Conservation (phyloP, 192 early-diverging fungal species). For the Dimargaris verticillata region DNA sequence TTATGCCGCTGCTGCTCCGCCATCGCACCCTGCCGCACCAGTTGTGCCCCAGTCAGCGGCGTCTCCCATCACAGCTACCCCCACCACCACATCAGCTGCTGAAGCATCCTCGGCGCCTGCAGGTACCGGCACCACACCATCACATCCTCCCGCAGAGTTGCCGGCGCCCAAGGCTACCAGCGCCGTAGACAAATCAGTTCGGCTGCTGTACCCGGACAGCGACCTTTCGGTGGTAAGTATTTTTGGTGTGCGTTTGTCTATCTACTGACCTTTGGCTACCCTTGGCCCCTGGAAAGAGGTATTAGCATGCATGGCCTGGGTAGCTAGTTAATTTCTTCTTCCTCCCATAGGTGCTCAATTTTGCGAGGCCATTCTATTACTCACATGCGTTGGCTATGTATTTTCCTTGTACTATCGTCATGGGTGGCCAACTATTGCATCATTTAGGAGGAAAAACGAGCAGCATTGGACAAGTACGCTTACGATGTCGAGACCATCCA, state of each 20-base stretch:
- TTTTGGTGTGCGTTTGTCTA: background rate
- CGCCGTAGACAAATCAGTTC: background rate
- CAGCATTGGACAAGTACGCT: background rate
- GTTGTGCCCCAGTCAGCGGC: conserved; percentile 12
- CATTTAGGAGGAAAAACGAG: background rate
- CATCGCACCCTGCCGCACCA: background rate
- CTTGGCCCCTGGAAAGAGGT: too few relatives aligned
- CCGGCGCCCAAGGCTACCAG: background rate
- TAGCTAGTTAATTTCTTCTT: background rate
- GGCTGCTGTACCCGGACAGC: background rate
- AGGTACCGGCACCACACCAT: background rate
- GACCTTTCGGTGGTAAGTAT: background rate
- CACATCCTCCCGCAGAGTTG: background rate
- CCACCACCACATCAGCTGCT: conserved; percentile 10
- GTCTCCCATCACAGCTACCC: conserved; percentile 12
- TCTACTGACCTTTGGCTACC: too few relatives aligned
- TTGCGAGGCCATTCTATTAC: background rate
- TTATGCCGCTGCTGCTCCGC: background rate
- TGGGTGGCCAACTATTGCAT: background rate
- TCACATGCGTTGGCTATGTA: background rate
- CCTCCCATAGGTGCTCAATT: background rate
- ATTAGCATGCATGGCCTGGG: background rate
- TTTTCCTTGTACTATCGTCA: background rate
- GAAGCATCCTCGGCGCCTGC: background rate
- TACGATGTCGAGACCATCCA: background rate